phyloP scores from a whole-genome alignment of 2,329 filamentous ascomycete genomes.

The Fusarium marasasianum region DNA sequence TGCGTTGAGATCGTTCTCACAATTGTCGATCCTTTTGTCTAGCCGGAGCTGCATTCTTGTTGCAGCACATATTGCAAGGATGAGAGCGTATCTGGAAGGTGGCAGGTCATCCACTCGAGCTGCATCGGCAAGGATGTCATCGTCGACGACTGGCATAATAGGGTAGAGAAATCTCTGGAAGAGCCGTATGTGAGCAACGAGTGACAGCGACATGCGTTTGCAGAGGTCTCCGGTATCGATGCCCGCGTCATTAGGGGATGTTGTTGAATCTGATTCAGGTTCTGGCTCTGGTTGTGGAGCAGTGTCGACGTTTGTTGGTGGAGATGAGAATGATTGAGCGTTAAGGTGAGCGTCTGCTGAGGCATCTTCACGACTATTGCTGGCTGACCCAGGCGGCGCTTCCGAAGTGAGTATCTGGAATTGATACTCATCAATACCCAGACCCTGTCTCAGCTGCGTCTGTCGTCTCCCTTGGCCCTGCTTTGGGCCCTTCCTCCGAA shows the following conservation, averaged over 20 bases:
- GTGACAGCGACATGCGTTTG: slow-evolving; percentile 33
- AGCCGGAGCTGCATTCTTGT: slow-evolving; percentile 45
- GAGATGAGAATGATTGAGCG: background rate
- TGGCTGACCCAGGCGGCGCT: background rate
- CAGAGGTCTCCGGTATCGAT: slow-evolving; percentile 10
- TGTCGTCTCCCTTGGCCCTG: slow-evolving; percentile 43
- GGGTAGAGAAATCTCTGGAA: slow-evolving; percentile 47
- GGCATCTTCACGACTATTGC: background rate
- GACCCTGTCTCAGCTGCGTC: slow-evolving; percentile 42
- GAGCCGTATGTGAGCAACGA: slow-evolving; percentile 42
- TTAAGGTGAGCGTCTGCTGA: background rate
- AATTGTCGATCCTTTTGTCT: slow-evolving; percentile 28
- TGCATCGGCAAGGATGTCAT: slow-evolving; percentile 42
- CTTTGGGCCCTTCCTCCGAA: slow-evolving; percentile 44
- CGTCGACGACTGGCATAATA: slow-evolving; percentile 47
- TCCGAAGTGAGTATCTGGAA: slow-evolving; percentile 38
- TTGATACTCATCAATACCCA: slow-evolving; percentile 5
- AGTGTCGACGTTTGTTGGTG: background rate
- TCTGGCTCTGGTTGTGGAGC: background rate
- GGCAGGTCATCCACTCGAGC: slow-evolving; percentile 37
- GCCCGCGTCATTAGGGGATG: background rate
- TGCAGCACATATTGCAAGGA: slow-evolving; percentile 43
- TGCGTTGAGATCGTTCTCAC: slow-evolving; percentile 15
- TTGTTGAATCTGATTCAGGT: background rate
- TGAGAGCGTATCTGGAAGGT: slow-evolving; percentile 42